Percentiles rank a stretch among this genome's conserved stretches.
phyloP scores from a whole-genome alignment of 371 early-diverging fungal genomes.

The Hamiltosporidium magnivora region DNA sequence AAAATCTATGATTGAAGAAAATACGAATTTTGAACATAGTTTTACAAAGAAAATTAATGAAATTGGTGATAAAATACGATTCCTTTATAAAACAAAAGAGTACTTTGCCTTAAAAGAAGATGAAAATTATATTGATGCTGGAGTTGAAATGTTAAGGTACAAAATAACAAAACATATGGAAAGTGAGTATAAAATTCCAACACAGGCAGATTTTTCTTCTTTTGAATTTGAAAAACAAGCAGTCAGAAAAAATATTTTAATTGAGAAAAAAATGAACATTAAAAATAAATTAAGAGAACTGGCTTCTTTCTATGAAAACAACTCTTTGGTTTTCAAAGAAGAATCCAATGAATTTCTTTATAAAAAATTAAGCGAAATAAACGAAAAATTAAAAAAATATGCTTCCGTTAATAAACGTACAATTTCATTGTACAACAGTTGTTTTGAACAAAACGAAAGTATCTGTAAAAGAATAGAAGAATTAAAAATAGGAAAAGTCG shows the following conservation, averaged over 20 bases:
- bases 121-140: too few species aligned
- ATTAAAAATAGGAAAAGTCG: too few species aligned
- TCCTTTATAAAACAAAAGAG: too few species aligned
- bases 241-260: conserved; percentile 18
- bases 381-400: conserved; percentile 24
- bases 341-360: conserved; percentile 10
- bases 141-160: too few species aligned
- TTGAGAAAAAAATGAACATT: conserved; percentile 23
- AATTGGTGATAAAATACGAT: too few species aligned
- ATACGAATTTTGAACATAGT: too few species aligned
- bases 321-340: neutral
- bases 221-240: conserved; percentile 8
- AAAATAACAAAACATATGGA: too few species aligned
- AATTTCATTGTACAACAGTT: conserved; percentile 7
- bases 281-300: conserved; percentile 14
- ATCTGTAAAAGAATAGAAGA: too few species aligned
- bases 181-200: too few species aligned
- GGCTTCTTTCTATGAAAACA: neutral
- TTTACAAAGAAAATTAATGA: too few species aligned
- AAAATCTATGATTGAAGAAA: too few species aligned
- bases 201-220: neutral
- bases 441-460: neutral
- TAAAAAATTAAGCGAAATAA: conserved; percentile 13
- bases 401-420: conserved; percentile 4
- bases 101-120: too few species aligned